Conservation (phyloP, 148 eudicot species). For the Cornus controversa region DNA sequence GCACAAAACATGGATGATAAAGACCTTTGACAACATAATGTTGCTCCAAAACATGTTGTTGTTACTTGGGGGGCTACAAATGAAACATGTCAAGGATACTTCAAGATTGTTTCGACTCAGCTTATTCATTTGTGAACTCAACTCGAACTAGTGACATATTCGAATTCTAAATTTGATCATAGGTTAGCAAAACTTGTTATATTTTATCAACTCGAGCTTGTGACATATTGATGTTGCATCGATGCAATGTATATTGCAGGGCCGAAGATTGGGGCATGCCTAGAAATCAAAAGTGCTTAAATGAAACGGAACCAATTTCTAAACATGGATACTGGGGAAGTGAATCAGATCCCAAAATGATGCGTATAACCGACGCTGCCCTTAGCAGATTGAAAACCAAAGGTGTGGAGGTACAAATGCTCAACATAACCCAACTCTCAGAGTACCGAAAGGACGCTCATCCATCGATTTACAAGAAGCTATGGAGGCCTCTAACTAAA, state of each 20-base stretch:
- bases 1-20: too few relatives aligned
- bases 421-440: constrained; percentile 11
- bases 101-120: too few relatives aligned
- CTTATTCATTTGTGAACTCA: neutral
- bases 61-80: too few relatives aligned
- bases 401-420: neutral
- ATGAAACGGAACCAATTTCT: constrained; percentile 8
- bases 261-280: constrained; percentile 13
- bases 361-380: neutral
- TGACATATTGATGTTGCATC: neutral
- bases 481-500: neutral
- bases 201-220: neutral
- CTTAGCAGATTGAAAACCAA: neutral
- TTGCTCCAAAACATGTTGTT: neutral
- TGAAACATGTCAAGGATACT: too few relatives aligned
- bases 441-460: constrained; percentile 15
- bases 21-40: too few relatives aligned
- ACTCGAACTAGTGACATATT: neutral
- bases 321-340: neutral
- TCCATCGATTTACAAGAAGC: constrained; percentile 10
- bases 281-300: neutral
- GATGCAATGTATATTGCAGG: neutral
- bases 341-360: neutral
- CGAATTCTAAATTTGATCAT: neutral
- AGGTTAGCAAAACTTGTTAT: neutral